Conservation (phyloP, 78 protist genomes). For the Dictyostelium discoideum region DNA sequence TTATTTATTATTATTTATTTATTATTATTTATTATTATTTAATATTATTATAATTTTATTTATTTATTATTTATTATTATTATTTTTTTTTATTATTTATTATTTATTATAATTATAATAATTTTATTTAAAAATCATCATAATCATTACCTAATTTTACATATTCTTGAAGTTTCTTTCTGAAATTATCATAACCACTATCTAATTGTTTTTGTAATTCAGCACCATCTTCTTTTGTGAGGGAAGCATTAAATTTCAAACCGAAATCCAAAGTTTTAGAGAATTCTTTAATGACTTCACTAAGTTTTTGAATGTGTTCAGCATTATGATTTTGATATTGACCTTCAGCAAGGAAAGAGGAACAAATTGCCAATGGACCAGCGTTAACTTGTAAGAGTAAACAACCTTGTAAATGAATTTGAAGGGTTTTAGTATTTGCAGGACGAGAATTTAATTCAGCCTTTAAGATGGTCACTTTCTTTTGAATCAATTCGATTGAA, state of each 20-base stretch:
- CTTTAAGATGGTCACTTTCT: background rate
- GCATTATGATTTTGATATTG: conserved; percentile 44
- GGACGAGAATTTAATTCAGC: conserved; percentile 38
- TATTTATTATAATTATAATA: background rate
- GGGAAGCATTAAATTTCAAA: conserved; percentile 15
- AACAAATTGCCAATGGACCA: conserved; percentile 80
- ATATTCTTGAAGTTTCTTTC: conserved; percentile 34
- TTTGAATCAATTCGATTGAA: conserved; percentile 63
- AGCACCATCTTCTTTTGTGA: conserved; percentile 19
- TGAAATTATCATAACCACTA: conserved; percentile 31
- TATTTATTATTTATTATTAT: background rate
- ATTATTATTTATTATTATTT: background rate
- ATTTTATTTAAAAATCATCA: conserved; percentile 10
- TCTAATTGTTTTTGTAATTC: conserved; percentile 39
- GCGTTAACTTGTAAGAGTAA: conserved; percentile 76
- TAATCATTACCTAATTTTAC: conserved; percentile 1
- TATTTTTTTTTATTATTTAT: background rate
- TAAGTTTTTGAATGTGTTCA: conserved; percentile 27
- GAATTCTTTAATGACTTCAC: conserved; percentile 38
- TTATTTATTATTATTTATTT: background rate
- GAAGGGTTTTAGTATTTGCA: conserved; percentile 74
- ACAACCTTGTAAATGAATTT: conserved; percentile 77
- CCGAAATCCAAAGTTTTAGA: conserved; percentile 23
- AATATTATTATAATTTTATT: background rate
- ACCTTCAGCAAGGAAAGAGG: conserved; percentile 40